These are phyloP conservation scores for Fraxinus velutina DNA, from an alignment of 305 asterid species.

Conservation along the genomic window DNA sequence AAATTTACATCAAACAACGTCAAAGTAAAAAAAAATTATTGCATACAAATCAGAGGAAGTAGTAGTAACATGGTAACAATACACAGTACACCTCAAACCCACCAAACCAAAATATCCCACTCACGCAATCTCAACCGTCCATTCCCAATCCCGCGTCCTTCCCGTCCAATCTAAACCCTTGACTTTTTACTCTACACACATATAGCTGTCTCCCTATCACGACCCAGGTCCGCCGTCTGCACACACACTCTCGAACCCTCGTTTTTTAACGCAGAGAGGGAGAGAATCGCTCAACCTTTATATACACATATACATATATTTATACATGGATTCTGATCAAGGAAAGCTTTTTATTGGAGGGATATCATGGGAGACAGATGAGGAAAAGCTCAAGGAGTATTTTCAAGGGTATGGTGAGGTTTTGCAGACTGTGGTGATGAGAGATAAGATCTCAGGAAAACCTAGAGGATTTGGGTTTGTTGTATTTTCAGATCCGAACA, in stretches of 20 bases:
- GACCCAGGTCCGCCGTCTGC: neutral
- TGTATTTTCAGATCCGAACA: constrained; percentile 74
- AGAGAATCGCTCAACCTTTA: neutral
- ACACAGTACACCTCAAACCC: neutral
- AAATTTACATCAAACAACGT: too few species aligned
- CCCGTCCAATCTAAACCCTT: constrained; percentile 24
- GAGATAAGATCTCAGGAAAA: constrained; percentile 67
- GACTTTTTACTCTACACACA: neutral
- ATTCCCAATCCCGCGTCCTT: constrained; percentile 8
- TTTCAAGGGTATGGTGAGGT: constrained; percentile 73
- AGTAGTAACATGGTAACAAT: neutral
- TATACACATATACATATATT: neutral
- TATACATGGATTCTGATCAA: constrained; percentile 79
- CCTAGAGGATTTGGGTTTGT: constrained; percentile 92
- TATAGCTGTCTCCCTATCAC: neutral
- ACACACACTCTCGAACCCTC: neutral
- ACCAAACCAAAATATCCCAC: neutral
- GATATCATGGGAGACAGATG: constrained; percentile 84
- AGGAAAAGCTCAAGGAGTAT: constrained; percentile 77
- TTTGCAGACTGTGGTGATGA: constrained; percentile 76
- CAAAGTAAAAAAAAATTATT: neutral
- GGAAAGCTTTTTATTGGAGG: constrained; percentile 91
- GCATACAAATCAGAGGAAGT: neutral
- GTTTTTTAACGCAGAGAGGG: neutral
- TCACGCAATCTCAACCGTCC: constrained; percentile 22